Percentiles rank a stretch among this genome's conserved stretches.
These are phyloP conservation scores for Liquidambar formosana DNA, from an alignment of 164 flowering plant genomes.

Conservation along the genomic window DNA sequence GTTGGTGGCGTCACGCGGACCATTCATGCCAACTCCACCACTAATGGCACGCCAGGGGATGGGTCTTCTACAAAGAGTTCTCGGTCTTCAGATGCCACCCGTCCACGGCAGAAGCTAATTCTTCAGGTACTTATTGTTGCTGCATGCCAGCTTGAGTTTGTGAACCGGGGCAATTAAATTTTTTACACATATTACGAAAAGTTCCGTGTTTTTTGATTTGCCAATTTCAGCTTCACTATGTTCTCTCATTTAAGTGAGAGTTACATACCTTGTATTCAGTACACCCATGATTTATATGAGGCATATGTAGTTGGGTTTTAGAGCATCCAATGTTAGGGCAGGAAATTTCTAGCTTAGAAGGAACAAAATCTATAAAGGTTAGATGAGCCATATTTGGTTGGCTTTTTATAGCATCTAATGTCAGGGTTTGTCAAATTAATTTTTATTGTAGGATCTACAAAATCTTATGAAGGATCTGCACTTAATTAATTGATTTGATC, in stretches of 20 bases:
- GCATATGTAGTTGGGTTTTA: neutral
- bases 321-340: neutral
- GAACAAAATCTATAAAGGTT: neutral
- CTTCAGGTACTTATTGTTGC: conserved; percentile 33
- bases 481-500: neutral
- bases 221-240: neutral
- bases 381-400: neutral
- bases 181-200: neutral
- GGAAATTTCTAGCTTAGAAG: neutral
- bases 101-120: conserved; percentile 35
- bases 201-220: neutral
- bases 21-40: conserved; percentile 55
- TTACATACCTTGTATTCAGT: neutral
- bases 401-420: neutral
- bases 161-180: neutral
- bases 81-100: conserved; percentile 35
- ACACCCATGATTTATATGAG: neutral
- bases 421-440: too few species aligned
- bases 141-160: neutral
- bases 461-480: neutral
- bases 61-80: conserved; percentile 42
- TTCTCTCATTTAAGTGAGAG: neutral
- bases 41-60: conserved; percentile 33
- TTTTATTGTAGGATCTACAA: neutral
- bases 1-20: conserved; percentile 80